Conservation (phyloP, 768 basidiomycete genomes). For the Arthromyces matolae region DNA sequence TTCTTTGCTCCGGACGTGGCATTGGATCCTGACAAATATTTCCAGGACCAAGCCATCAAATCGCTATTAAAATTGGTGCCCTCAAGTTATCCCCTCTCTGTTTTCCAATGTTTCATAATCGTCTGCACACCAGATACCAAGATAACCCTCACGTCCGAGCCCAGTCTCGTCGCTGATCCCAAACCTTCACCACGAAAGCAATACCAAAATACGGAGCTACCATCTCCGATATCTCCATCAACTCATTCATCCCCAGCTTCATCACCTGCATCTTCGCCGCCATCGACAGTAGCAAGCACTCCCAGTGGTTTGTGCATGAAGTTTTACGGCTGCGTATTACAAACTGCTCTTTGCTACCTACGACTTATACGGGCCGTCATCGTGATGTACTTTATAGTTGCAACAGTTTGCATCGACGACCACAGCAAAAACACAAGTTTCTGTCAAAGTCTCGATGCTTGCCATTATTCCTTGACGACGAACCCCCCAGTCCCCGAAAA, state of each 20-base stretch:
- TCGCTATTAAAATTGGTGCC: slow-evolving; percentile 78
- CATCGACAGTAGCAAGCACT: slow-evolving; percentile 17
- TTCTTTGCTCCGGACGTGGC: slow-evolving; percentile 12
- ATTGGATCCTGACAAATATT: slow-evolving; percentile 17
- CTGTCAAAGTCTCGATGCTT: too few relatives aligned
- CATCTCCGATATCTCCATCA: slow-evolving; percentile 51
- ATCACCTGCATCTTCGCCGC: slow-evolving; percentile 25
- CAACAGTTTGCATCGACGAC: too few relatives aligned
- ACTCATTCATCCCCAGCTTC: slow-evolving; percentile 30
- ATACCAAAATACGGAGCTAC: slow-evolving; percentile 40
- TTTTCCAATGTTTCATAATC: slow-evolving; percentile 44
- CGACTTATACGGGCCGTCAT: slow-evolving; percentile 40
- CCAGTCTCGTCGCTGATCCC: slow-evolving; percentile 11
- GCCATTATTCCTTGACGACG: too few relatives aligned
- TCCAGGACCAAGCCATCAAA: slow-evolving; percentile 73
- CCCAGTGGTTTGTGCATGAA: too few relatives aligned
- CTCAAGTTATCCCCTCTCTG: slow-evolving; percentile 64
- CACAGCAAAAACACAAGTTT: too few relatives aligned
- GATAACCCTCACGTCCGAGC: slow-evolving; percentile 12
- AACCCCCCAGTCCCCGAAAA: too few relatives aligned
- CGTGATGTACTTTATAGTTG: too few relatives aligned
- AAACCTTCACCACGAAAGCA: slow-evolving; percentile 7
- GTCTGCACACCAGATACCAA: too few relatives aligned
- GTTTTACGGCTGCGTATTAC: slow-evolving; percentile 36
- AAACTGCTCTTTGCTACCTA: slow-evolving; percentile 39